Conservation (phyloP, 768 basidiomycete species). For the Tricholoma bakamatsutake region DNA sequence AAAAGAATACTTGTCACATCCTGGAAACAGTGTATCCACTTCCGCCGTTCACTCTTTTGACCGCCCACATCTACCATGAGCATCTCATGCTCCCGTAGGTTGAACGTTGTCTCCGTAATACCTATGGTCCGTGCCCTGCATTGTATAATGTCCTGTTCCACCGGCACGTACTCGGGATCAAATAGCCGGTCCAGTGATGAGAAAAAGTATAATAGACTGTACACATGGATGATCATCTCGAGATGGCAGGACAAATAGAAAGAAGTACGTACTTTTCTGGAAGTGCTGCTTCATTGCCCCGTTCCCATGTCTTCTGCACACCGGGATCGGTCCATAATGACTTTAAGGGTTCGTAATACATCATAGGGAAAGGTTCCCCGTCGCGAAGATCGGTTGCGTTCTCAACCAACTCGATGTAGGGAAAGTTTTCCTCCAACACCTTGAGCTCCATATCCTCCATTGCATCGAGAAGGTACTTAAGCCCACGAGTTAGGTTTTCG, state of each 20-base stretch:
- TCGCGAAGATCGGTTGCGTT: slow-evolving; percentile 68
- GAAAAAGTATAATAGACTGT: slow-evolving; percentile 72
- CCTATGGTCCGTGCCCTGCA: slow-evolving; percentile 86
- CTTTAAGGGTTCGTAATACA: slow-evolving; percentile 62
- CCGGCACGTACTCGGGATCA: slow-evolving; percentile 62
- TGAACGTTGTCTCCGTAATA: slow-evolving; percentile 84
- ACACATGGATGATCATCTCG: slow-evolving; percentile 6
- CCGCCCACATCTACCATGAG: slow-evolving; percentile 93
- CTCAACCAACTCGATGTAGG: slow-evolving; percentile 58
- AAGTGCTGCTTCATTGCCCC: slow-evolving; percentile 87
- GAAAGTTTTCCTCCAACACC: slow-evolving; percentile 54
- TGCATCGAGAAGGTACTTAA: slow-evolving; percentile 76
- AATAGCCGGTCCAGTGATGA: slow-evolving; percentile 77
- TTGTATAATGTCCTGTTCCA: slow-evolving; percentile 84
- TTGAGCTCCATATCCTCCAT: slow-evolving; percentile 87
- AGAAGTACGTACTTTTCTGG: slow-evolving; percentile 72
- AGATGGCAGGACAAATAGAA: slow-evolving; percentile 1
- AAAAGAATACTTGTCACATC: slow-evolving; percentile 93
- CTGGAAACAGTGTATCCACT: slow-evolving; percentile 95
- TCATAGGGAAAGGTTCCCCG: slow-evolving; percentile 70
- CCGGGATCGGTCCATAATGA: slow-evolving; percentile 72
- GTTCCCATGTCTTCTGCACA: slow-evolving; percentile 67
- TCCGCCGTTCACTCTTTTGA: slow-evolving; percentile 88
- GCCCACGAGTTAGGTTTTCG: slow-evolving; percentile 83
- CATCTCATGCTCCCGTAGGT: slow-evolving; percentile 74